These are phyloP conservation scores for Agroathelia rolfsii DNA, from an alignment of 1,284 basidiomycete genomes.

Conservation along the genomic window DNA sequence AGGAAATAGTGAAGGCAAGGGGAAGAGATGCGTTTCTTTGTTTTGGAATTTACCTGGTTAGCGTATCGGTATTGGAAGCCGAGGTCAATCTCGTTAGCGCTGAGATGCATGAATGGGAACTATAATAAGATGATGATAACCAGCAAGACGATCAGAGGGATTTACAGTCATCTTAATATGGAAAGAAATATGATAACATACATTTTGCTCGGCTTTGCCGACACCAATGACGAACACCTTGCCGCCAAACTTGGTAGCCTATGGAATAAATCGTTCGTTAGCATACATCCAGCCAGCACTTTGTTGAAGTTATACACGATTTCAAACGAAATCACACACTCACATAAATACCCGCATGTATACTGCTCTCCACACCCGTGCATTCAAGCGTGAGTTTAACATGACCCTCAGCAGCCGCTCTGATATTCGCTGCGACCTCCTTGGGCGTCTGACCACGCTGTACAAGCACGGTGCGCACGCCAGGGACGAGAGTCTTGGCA, in stretches of 20 bases:
- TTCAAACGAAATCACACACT: conserved; percentile 16
- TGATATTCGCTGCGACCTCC: conserved; percentile 40
- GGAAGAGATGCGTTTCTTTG: conserved; percentile 1
- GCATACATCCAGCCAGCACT: not conserved
- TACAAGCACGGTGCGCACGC: conserved; percentile 48
- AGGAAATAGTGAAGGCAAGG: not conserved
- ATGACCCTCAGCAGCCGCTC: conserved; percentile 33
- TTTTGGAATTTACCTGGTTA: conserved; percentile 33
- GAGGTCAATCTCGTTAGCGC: conserved; percentile 56
- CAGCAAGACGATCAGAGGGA: not conserved
- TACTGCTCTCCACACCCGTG: conserved; percentile 68
- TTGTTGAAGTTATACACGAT: not conserved
- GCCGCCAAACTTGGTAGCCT: conserved; percentile 49
- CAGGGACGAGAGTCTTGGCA: conserved; percentile 69
- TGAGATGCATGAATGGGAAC: conserved; percentile 64
- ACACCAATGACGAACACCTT: conserved; percentile 61
- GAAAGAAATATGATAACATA: conserved; percentile 17
- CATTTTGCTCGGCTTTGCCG: conserved; percentile 47
- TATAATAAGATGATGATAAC: conserved; percentile 15
- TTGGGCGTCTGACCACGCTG: conserved; percentile 30
- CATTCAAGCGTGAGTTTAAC: conserved; percentile 56
- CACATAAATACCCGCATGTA: conserved; percentile 60
- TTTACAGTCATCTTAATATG: too few species aligned
- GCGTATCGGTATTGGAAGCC: conserved; percentile 57
- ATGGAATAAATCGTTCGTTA: conserved; percentile 8